Base-by-base conservation (phyloP, 176 grass and related monocot genomes). In the Eleusine coracana region DNA sequence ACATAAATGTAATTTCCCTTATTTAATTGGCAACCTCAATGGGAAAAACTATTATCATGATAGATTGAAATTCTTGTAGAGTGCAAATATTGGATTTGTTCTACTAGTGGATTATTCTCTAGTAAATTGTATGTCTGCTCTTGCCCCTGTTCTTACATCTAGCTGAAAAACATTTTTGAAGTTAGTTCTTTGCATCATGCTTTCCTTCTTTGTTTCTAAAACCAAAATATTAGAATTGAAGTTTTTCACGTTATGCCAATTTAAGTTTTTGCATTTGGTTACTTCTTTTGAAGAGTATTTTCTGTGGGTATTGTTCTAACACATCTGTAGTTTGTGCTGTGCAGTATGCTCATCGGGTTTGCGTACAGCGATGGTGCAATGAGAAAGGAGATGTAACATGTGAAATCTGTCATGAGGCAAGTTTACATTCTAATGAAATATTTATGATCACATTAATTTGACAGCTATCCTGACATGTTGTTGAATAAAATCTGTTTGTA, bases 291-390 rank as follows among this genome's bases (percentile, higher is more conserved):
- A 3, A 80, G 18, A 68, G 18, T 0, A 4, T 67, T 55, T 68
- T 70, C 4, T 41, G 0, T 58, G 13, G 65, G 79, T 87, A 76
- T 68, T 84, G 17, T 20, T 74, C 74, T 75, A 71, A 89, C n/a
- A 46, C 37, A 58, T 58, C 85, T 80, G 76, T 64, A 77, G 54
- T 82, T 73, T 55, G 14, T 80, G 36, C 66, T 75, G 29, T 84
- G 66, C 85, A 97, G 94, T 97, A 97, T 94, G 94, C 94, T 70
- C 94, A 97, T 82, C 87, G 94, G 62, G 82, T 78, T 64, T 97
- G 94, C 61, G 94, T 97, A 71, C 94, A 97, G 37, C 82, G 89
- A 34, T 97, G 94, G 94, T 97, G 94, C 89, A 92, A 97, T 82
- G 94, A 97, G 76, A 97, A 97, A 88, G 91, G 94, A 71, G 89